These are phyloP conservation scores for Neurospora crassa DNA, from an alignment of 2,329 filamentous ascomycete genomes.

Conservation along the genomic window DNA sequence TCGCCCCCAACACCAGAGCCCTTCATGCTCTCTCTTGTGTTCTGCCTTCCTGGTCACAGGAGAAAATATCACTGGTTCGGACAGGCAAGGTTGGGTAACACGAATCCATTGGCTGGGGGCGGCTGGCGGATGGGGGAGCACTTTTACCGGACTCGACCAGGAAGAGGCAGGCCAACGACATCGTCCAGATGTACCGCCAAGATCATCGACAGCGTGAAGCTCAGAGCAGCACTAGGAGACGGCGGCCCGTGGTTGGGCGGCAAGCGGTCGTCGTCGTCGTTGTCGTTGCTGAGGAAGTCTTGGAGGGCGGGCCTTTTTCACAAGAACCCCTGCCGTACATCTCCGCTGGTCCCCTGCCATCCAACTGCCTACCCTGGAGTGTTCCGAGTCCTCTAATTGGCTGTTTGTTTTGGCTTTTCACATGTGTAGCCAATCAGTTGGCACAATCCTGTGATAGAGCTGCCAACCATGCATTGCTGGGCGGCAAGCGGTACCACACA, in stretches of 20 bases:
- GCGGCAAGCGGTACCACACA: conserved; percentile 19
- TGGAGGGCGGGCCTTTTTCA: neutral
- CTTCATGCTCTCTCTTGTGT: conserved; percentile 1
- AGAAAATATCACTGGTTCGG: conserved; percentile 1
- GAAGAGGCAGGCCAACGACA: conserved; percentile 10
- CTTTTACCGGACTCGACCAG: conserved; percentile 16
- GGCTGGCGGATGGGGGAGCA: conserved; percentile 10
- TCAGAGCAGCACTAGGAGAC: conserved; percentile 7
- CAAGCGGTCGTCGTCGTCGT: conserved; percentile 1
- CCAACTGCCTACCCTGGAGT: conserved; percentile 11
- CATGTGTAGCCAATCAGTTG: conserved; percentile 14
- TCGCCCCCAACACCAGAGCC: neutral
- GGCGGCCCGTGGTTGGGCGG: conserved; percentile 18
- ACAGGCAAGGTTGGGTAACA: conserved; percentile 14
- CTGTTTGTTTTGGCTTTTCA: conserved; percentile 5
- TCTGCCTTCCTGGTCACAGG: neutral
- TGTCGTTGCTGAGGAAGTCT: conserved; percentile 1
- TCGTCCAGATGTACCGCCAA: conserved; percentile 7
- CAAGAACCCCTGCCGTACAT: conserved; percentile 7
- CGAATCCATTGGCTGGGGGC: conserved; percentile 14
- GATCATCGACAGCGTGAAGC: conserved; percentile 3
- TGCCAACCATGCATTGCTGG: conserved; percentile 19
- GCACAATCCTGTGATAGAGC: conserved; percentile 17
- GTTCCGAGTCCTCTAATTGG: neutral
- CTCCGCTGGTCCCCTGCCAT: conserved; percentile 9